Percentiles rank a stretch among this genome's conserved stretches.
Conservation (phyloP, 768 basidiomycete genomes). For the Pisolithus orientalis region DNA sequence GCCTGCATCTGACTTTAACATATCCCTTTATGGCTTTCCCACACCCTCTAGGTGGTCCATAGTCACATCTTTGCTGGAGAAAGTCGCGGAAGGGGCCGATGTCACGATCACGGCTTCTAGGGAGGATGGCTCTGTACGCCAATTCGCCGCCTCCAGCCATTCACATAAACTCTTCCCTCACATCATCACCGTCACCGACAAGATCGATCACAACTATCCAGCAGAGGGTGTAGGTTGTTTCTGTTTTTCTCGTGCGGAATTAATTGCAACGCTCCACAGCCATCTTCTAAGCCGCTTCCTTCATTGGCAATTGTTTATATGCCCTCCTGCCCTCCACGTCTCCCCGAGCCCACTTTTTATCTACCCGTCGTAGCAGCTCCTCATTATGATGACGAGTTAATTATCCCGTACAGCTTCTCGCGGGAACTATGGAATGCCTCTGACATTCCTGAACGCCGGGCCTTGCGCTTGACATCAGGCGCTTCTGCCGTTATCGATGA, state of each 20-base stretch:
- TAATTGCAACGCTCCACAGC: constrained; percentile 32
- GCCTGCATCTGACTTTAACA: constrained; percentile 42
- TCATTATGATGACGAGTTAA: constrained; percentile 19
- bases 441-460: constrained; percentile 34
- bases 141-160: constrained; percentile 21
- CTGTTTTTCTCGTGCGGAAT: constrained; percentile 12
- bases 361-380: constrained; percentile 48
- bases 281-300: constrained; percentile 36
- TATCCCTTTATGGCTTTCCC: constrained; percentile 63
- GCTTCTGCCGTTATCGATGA: constrained; percentile 40
- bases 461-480: constrained; percentile 32
- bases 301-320: constrained; percentile 68
- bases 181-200: constrained; percentile 35
- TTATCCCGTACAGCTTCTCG: constrained; percentile 16
- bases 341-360: constrained; percentile 41
- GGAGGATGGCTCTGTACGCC: constrained; percentile 16
- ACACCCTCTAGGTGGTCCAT: constrained; percentile 56
- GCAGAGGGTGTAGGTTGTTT: constrained; percentile 24
- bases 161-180: constrained; percentile 23
- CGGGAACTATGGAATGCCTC: constrained; percentile 40
- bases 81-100: constrained; percentile 36
- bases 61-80: constrained; percentile 52
- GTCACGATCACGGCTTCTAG: constrained; percentile 20
- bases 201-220: constrained; percentile 15
- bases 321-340: constrained; percentile 38